phyloP scores from a whole-genome alignment of 2,329 filamentous ascomycete genomes.

The Fusarium equiseti region DNA sequence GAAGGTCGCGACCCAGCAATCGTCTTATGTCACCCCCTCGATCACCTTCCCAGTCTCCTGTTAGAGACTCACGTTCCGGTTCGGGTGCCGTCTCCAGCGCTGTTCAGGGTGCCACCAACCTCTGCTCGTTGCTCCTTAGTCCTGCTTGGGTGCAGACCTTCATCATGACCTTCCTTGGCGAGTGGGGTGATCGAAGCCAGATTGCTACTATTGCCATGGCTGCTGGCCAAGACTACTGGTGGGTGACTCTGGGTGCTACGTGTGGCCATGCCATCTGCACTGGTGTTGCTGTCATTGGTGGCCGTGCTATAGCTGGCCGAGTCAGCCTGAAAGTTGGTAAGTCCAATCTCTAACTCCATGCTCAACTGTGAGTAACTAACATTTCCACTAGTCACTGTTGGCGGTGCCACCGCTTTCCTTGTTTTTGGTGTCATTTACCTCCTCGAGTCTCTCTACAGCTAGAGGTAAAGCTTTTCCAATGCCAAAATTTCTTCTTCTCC shows the following conservation, averaged over 20 bases:
- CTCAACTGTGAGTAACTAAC: constrained; percentile 38
- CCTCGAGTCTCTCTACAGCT: constrained; percentile 78
- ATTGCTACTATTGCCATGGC: constrained; percentile 99
- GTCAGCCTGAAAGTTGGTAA: constrained; percentile 96
- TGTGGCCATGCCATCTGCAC: constrained; percentile 91
- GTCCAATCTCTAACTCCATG: constrained; percentile 55
- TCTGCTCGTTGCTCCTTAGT: constrained; percentile 87
- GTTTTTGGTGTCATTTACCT: constrained; percentile 93
- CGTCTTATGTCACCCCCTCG: constrained; percentile 84
- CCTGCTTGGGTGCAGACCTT: constrained; percentile 99
- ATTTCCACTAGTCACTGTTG: constrained; percentile 79
- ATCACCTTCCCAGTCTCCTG: constrained; percentile 82
- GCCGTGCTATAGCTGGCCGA: constrained; percentile 89
- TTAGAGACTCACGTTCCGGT: constrained; percentile 67
- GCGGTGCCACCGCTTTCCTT: constrained; percentile 90
- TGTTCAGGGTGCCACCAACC: constrained; percentile 80
- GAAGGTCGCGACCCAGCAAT: constrained; percentile 79
- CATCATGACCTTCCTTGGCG: constrained; percentile 97
- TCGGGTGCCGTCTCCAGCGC: constrained; percentile 55
- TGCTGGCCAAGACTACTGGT: constrained; percentile 98
- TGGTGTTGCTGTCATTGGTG: constrained; percentile 89
- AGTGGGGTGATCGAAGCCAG: constrained; percentile 98
- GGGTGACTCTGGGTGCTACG: constrained; percentile 91
- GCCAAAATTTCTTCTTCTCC: constrained; percentile 18
- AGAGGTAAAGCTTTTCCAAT: constrained; percentile 31